Conservation (phyloP, 2,329 filamentous ascomycete species). For the Colletotrichum horii region DNA sequence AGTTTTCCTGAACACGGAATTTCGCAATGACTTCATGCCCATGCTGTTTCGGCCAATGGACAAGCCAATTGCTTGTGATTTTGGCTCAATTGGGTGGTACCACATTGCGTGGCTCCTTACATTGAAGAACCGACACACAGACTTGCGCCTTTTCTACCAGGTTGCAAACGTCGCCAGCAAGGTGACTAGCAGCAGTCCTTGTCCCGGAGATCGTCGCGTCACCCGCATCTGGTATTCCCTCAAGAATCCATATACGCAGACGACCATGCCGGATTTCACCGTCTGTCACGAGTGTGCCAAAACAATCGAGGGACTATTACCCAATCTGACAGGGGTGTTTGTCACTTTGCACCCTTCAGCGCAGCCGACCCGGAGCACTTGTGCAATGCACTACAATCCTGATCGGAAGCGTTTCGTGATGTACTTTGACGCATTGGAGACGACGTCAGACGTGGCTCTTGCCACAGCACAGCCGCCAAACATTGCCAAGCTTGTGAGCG, state of each 20-base stretch:
- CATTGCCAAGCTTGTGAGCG: constrained; percentile 65
- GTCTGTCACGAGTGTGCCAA: constrained; percentile 78
- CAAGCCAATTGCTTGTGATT: constrained; percentile 73
- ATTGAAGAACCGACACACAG: constrained; percentile 69
- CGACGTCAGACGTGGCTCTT: constrained; percentile 56
- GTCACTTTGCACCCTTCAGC: constrained; percentile 52
- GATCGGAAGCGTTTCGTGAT: constrained; percentile 60
- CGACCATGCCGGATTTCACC: constrained; percentile 72
- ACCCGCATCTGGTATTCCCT: constrained; percentile 78
- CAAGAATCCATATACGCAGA: constrained; percentile 68
- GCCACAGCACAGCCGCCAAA: constrained; percentile 54
- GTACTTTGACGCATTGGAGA: constrained; percentile 67
- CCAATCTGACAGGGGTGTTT: constrained; percentile 73
- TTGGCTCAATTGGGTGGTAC: constrained; percentile 80
- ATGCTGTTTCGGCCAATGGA: constrained; percentile 63
- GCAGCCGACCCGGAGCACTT: constrained; percentile 59
- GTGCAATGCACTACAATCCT: constrained; percentile 68
- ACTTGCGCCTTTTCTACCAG: constrained; percentile 72
- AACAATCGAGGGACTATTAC: constrained; percentile 75
- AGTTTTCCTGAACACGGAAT: constrained; percentile 72
- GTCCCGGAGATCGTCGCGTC: constrained; percentile 58
- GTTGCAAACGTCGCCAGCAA: constrained; percentile 67
- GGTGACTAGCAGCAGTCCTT: constrained; percentile 49
- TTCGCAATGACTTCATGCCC: constrained; percentile 69
- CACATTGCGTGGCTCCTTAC: constrained; percentile 85